phyloP scores from a whole-genome alignment of 495 filamentous ascomycete genomes.

The Penicillium cataractarum region DNA sequence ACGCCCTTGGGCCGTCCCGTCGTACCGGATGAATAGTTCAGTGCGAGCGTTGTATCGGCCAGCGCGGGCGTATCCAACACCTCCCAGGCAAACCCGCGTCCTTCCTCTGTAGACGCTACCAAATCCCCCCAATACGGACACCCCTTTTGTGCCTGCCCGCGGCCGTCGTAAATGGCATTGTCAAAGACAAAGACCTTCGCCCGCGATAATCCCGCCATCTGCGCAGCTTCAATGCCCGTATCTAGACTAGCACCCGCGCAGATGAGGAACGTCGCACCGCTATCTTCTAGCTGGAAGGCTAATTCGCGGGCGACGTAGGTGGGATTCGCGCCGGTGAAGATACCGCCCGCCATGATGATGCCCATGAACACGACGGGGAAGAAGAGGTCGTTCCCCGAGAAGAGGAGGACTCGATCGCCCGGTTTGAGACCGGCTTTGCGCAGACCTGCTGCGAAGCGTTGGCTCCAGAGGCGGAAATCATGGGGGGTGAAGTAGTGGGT shows the following conservation, averaged over 20 bases:
- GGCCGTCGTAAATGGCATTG: slow-evolving; percentile 46
- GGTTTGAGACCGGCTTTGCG: slow-evolving; percentile 62
- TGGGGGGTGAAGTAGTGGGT: slow-evolving; percentile 57
- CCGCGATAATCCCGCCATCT: slow-evolving; percentile 39
- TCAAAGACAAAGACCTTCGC: slow-evolving; percentile 55
- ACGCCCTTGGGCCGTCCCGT: slow-evolving; percentile 87
- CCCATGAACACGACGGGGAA: slow-evolving; percentile 75
- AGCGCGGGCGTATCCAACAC: slow-evolving; percentile 40
- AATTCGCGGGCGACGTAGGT: slow-evolving; percentile 71
- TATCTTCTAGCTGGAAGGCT: slow-evolving; percentile 74
- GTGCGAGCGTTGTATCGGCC: slow-evolving; percentile 50
- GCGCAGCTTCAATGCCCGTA: slow-evolving; percentile 48
- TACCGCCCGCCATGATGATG: slow-evolving; percentile 73
- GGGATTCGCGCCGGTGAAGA: slow-evolving; percentile 82
- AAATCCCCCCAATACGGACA: slow-evolving; percentile 56
- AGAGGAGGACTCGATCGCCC: slow-evolving; percentile 75
- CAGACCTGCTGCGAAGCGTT: slow-evolving; percentile 74
- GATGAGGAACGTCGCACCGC: slow-evolving; percentile 65
- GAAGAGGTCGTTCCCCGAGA: slow-evolving; percentile 72
- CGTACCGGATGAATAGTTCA: slow-evolving; percentile 79
- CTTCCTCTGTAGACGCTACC: slow-evolving; percentile 48
- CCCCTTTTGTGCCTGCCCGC: slow-evolving; percentile 38
- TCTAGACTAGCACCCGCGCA: slow-evolving; percentile 53
- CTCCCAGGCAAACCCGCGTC: slow-evolving; percentile 48
- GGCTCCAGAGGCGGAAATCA: slow-evolving; percentile 68